phyloP scores from a whole-genome alignment of 352 stramenopile genomes.

The Thalassiosira hispida region DNA sequence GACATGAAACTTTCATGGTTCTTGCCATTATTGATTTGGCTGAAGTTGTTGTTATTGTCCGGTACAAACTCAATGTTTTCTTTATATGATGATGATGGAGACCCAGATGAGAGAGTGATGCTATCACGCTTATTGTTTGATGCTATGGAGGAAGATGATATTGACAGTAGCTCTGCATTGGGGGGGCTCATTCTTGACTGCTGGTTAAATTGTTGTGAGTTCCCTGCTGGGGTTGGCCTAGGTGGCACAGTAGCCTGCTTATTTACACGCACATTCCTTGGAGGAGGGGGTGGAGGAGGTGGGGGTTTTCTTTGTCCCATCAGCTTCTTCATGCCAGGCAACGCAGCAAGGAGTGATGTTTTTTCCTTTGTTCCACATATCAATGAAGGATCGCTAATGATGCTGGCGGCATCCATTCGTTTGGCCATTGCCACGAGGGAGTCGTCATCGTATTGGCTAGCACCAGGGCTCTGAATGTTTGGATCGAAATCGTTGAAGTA shows the following conservation, averaged over 20 bases:
- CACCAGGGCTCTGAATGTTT: too few relatives aligned
- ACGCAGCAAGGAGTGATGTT: neutral
- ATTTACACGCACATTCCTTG: constrained; percentile 1
- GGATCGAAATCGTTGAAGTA: too few relatives aligned
- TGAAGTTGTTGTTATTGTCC: too few relatives aligned
- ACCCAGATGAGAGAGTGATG: neutral
- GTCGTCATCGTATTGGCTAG: neutral
- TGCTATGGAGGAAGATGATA: neutral
- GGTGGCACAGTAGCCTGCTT: neutral
- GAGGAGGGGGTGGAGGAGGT: neutral
- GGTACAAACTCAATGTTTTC: neutral
- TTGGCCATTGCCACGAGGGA: constrained; percentile 25
- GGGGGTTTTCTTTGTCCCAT: neutral
- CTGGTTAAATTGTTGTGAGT: too few relatives aligned
- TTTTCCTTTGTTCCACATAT: constrained; percentile 2
- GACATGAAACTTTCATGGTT: too few relatives aligned
- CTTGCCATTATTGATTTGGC: too few relatives aligned
- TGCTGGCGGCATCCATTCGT: constrained; percentile 18
- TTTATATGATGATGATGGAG: neutral
- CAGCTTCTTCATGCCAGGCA: neutral
- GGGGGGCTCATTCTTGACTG: too few relatives aligned
- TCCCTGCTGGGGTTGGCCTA: neutral
- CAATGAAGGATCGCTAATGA: constrained; percentile 13
- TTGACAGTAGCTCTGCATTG: constrained; percentile 7
- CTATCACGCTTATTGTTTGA: neutral